Base-by-base conservation (phyloP, 495 filamentous ascomycete species). In the Penicillium cosmopolitanum region DNA sequence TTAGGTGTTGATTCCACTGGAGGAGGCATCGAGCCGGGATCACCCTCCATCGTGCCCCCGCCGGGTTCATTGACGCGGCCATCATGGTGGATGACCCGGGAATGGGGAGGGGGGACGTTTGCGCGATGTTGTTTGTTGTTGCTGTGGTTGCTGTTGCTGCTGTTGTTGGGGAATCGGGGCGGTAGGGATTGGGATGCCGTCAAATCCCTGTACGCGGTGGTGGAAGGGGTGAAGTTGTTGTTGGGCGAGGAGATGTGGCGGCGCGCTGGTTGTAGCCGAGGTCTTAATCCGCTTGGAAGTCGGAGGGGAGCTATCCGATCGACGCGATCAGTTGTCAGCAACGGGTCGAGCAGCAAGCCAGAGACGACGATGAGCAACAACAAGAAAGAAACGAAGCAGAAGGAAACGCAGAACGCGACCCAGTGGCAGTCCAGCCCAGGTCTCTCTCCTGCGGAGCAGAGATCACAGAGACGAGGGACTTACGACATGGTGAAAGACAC, bases 1-100 rank as follows among this genome's bases (percentile, higher is more conserved):
- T 85, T 85, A 0, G 89, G 87, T 2, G 88, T 84, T 9, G 80
- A 73, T 56, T 79, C 73, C 19, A 76, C 60, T 12, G 75, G 50
- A 23, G 73, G 61, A 21, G 61, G 60, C 16, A 62, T 58, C n/a
- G 71, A 58, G 23, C 62, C 71, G 36, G 68, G 63, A 56, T 76
- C 74, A 21, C 67, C 71, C 43, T 71, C 78, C 42, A 66, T 56
- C 21, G 65, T 66, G 23, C 67, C 67, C 66, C 67, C 19, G 64
- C 56, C 13, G 71, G 66, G 25, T 66, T 62, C 47, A 64, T 62
- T 25, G 65, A 65, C 6, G 70, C 56, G 35, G 71, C 62, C 66
- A 79, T 74, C 64, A 73, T 73, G 38, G 72, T 50, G 18, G 76
- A 73, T 11, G 73, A 58, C 38, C 73, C 67, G 40, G 69, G 59